Percentiles rank a stretch among this genome's conserved stretches.
Evolutionary conservation across 495 filamentous ascomycete genomes (phyloP).

Genomic region (Penicillium taxi): DNA sequence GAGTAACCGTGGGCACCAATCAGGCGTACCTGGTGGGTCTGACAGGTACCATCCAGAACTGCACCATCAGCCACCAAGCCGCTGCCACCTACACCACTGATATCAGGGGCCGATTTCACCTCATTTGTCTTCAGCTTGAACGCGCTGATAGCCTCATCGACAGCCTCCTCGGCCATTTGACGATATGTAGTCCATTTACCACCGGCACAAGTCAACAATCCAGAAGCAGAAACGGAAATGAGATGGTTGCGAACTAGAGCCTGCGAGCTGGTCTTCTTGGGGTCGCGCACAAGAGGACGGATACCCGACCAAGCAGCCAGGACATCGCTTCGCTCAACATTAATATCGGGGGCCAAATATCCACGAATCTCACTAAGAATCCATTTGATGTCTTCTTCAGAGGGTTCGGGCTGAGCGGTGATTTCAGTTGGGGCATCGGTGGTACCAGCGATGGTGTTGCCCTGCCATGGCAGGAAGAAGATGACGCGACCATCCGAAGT

Average conservation of each 20-base stretch:
- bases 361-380: slow-evolving; percentile 85
- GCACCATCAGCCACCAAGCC: slow-evolving; percentile 62
- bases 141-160: slow-evolving; percentile 75
- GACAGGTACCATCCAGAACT: slow-evolving; percentile 73
- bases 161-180: slow-evolving; percentile 96
- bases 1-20: slow-evolving; percentile 91
- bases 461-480: slow-evolving; percentile 99
- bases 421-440: slow-evolving; percentile 85
- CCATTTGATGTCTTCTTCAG: slow-evolving; percentile 93
- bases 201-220: slow-evolving; percentile 88
- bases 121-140: slow-evolving; percentile 64
- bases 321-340: slow-evolving; percentile 87
- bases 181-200: slow-evolving; percentile 99
- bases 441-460: slow-evolving; percentile 96
- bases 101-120: slow-evolving; percentile 53
- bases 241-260: slow-evolving; percentile 94
- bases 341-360: slow-evolving; percentile 89
- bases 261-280: slow-evolving; percentile 86
- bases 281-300: slow-evolving; percentile 87
- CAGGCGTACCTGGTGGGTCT: slow-evolving; percentile 84
- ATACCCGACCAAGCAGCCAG: slow-evolving; percentile 95
- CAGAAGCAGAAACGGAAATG: slow-evolving; percentile 76
- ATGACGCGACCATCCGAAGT: slow-evolving; percentile 96
- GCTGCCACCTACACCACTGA: slow-evolving; percentile 65
- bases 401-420: slow-evolving; percentile 73